Base-by-base conservation (phyloP, 1,284 basidiomycete genomes). In the Cryptococcus sp. region DNA sequence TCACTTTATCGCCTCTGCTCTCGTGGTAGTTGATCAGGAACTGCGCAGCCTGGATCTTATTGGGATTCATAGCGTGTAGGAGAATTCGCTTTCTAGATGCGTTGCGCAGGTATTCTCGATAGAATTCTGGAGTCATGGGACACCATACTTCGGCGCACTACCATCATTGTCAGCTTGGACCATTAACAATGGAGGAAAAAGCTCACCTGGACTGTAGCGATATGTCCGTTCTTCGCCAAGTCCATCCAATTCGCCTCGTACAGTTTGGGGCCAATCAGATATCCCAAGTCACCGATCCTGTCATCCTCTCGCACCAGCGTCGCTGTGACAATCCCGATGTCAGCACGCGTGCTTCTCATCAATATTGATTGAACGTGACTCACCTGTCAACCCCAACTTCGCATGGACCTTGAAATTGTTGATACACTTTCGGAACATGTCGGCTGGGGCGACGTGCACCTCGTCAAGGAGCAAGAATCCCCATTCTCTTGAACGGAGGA, bases 191-290 rank as follows among this genome's bases (percentile, higher is more conserved):
- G n/a, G n/a, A n/a, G n/a, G n/a, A n/a, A 8, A 8, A 7, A 45
- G 42, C 84, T 64, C 76, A 91, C 91, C 85, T 98, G 96, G 20
- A 99, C 96, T 68, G 96, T 99, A 5, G 96, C 96, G 73, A 99
- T 99, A 78, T 99, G 96, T 0, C 96, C 96, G 78, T 99, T 98
- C 59, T 93, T 93, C 35, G 96, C 96, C 66, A 99, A 86, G 78
- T 99, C 96, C 95, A 99, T 99, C 96, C 96, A 99, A 77, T 99
- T 99, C 7, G 96, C 96, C 80, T 99, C 96, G 77, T 99, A 99
- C 47, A 99, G 84, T 81, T 99, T 99, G 4, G 96, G 96, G 1
- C 96, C 96, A 73, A 99, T 98, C 85, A 99, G 90, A 75, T 98
- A 99, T 76, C 98, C 98, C 59, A 99, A 82, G 80, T 99, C 96